A percentile compares a stretch with the other conserved stretches of the same genome.
These are phyloP conservation scores for Leccinum incarnatum DNA, from an alignment of 768 basidiomycete species.

Conservation along the genomic window DNA sequence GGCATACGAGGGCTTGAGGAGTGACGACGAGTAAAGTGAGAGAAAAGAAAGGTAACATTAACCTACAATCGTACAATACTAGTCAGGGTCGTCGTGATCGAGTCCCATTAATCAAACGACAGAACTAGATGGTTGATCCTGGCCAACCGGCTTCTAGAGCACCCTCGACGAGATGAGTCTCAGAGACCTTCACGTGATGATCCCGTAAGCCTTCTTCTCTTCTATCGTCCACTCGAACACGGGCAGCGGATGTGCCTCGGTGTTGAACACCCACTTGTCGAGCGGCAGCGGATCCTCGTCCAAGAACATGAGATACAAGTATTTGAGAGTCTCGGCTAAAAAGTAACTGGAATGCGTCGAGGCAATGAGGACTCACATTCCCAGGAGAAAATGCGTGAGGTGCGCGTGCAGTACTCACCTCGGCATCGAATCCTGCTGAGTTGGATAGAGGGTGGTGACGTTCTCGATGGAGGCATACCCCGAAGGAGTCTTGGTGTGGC, in stretches of 20 bases:
- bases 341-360: background rate
- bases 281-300: background rate
- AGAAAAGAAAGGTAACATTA: background rate
- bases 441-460: slow-evolving; percentile 41
- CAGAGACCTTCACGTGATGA: background rate
- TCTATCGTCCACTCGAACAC: background rate
- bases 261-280: background rate
- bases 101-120: background rate
- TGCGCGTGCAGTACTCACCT: slow-evolving; percentile 45
- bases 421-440: slow-evolving; percentile 58
- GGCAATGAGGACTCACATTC: background rate
- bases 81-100: background rate
- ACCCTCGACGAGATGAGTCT: background rate
- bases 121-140: background rate
- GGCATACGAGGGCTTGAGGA: background rate
- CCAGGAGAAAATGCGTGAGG: background rate
- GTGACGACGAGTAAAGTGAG: background rate
- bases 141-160: background rate
- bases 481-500: slow-evolving; percentile 48
- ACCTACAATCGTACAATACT: background rate
- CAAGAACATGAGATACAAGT: background rate
- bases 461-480: slow-evolving; percentile 59
- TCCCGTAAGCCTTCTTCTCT: background rate
- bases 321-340: background rate
- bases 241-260: background rate